Percentiles rank a stretch among this genome's conserved stretches.
phyloP scores from a whole-genome alignment of 2,329 filamentous ascomycete species.

The Paracoccidioides brasiliensis region DNA sequence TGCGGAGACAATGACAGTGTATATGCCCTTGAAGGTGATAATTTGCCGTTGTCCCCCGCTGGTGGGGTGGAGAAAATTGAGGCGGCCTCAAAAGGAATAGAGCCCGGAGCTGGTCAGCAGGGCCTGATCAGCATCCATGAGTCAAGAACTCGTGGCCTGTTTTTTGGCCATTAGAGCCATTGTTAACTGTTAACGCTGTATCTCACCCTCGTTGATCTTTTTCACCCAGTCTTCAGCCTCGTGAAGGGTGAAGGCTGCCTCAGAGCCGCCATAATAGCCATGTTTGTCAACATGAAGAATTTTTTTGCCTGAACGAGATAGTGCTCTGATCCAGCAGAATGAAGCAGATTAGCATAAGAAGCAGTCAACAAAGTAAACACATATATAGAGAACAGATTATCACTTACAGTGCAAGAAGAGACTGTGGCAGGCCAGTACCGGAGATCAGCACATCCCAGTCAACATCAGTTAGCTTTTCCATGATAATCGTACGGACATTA shows the following conservation, averaged over 20 bases:
- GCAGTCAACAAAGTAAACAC: constrained; percentile 42
- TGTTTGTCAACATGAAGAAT: constrained; percentile 82
- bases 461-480: constrained; percentile 64
- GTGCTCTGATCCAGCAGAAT: constrained; percentile 46
- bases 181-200: background rate
- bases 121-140: constrained; percentile 13
- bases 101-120: constrained; percentile 20
- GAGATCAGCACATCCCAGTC: constrained; percentile 69
- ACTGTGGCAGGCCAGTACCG: constrained; percentile 66
- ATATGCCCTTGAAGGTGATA: constrained; percentile 56
- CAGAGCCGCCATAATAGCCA: constrained; percentile 72
- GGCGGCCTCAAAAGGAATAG: constrained; percentile 29
- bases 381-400: constrained; percentile 16
- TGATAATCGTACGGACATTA: constrained; percentile 20
- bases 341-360: constrained; percentile 41
- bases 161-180: background rate
- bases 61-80: constrained; percentile 16
- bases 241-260: constrained; percentile 72
- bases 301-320: constrained; percentile 84
- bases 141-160: constrained; percentile 9
- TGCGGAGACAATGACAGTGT: constrained; percentile 74
- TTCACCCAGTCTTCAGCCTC: constrained; percentile 66
- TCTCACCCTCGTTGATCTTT: constrained; percentile 29
- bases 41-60: constrained; percentile 11
- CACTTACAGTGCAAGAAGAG: constrained; percentile 61